Percentiles rank a stretch among this genome's conserved stretches.
phyloP scores from a whole-genome alignment of 73 alveolate species.

The Tetrahymena malaccensis region DNA sequence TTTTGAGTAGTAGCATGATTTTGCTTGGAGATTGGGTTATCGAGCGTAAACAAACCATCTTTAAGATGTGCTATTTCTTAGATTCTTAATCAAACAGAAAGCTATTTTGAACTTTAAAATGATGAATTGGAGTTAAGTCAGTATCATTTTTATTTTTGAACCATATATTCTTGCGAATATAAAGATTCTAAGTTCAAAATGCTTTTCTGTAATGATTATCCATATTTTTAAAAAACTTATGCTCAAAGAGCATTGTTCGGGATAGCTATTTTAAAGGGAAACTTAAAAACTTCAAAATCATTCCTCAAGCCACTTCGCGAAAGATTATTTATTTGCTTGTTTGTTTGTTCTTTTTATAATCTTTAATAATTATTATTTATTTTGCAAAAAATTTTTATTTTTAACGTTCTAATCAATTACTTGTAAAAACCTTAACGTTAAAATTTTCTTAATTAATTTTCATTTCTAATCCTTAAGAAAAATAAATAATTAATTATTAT shows the following conservation, averaged over 20 bases:
- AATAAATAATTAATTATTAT: no score
- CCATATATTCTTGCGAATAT: neutral
- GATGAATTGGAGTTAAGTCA: neutral
- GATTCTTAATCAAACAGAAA: neutral
- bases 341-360: neutral
- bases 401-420: neutral
- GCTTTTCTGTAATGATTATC: neutral
- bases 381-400: neutral
- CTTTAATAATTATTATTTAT: neutral
- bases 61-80: neutral
- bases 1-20: neutral
- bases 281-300: neutral
- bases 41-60: neutral
- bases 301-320: neutral
- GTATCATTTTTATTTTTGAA: neutral
- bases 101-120: neutral
- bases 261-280: neutral
- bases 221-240: neutral
- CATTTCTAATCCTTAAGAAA: neutral
- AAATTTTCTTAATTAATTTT: neutral
- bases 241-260: neutral
- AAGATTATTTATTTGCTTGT: neutral
- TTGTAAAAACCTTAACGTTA: neutral
- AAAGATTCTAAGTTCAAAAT: neutral
- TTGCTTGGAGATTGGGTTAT: neutral